These are phyloP conservation scores for Aaosphaeria arxii DNA, from an alignment of 2,329 filamentous ascomycete species.

Conservation along the genomic window DNA sequence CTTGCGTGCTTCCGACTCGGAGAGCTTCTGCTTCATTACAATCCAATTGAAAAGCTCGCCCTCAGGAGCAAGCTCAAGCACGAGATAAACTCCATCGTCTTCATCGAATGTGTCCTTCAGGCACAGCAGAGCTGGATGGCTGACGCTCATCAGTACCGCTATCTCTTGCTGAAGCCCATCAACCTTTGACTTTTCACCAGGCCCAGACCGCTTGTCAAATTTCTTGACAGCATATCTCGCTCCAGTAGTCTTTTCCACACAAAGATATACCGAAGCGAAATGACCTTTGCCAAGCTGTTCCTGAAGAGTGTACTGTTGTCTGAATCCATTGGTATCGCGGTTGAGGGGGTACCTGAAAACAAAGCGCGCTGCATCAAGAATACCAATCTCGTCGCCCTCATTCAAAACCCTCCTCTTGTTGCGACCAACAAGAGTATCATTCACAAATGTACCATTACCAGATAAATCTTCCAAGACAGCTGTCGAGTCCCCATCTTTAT, in stretches of 20 bases:
- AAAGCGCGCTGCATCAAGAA: conserved; percentile 81
- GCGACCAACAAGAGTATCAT: conserved; percentile 83
- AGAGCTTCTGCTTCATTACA: conserved; percentile 83
- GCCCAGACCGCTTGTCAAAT: conserved; percentile 81
- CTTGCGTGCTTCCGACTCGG: conserved; percentile 78
- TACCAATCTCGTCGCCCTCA: conserved; percentile 86
- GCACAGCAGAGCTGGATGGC: conserved; percentile 87
- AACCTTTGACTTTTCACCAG: conserved; percentile 77
- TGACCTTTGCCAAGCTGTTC: conserved; percentile 91
- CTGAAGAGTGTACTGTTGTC: conserved; percentile 79
- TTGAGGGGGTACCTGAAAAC: conserved; percentile 78
- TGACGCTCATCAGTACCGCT: conserved; percentile 94
- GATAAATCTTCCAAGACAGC: conserved; percentile 91
- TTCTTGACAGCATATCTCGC: conserved; percentile 88
- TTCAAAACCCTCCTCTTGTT: conserved; percentile 88
- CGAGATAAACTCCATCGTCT: conserved; percentile 81
- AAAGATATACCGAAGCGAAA: conserved; percentile 90
- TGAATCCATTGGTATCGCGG: conserved; percentile 66
- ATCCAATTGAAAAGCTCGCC: conserved; percentile 97
- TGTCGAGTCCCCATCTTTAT: conserved; percentile 54
- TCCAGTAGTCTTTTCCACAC: conserved; percentile 80
- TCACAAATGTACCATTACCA: conserved; percentile 94
- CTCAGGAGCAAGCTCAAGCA: conserved; percentile 85
- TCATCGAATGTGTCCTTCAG: conserved; percentile 96
- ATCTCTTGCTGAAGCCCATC: conserved; percentile 94